These are phyloP conservation scores for Stylonectria norvegica DNA, from an alignment of 2,329 filamentous ascomycete genomes.

Conservation along the genomic window DNA sequence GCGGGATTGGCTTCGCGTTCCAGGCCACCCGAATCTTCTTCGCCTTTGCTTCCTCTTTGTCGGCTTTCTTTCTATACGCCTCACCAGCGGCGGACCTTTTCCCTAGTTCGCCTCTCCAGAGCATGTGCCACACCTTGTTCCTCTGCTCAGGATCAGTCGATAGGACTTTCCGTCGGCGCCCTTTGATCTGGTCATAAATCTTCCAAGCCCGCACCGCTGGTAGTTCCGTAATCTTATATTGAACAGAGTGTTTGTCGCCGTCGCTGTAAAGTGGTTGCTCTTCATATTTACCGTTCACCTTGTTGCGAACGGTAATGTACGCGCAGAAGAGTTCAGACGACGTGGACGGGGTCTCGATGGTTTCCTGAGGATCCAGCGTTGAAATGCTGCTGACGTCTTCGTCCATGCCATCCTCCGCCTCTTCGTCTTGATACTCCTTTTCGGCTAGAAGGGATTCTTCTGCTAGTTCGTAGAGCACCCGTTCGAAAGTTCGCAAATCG, in stretches of 20 bases:
- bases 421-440: constrained; percentile 4
- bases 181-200: constrained; percentile 56
- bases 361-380: too few species aligned
- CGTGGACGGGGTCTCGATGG: too few species aligned
- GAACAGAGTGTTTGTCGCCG: constrained; percentile 50
- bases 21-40: constrained; percentile 48
- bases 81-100: constrained; percentile 52
- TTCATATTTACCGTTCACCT: constrained; percentile 57
- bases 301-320: constrained; percentile 69
- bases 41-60: constrained; percentile 45
- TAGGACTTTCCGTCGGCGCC: constrained; percentile 50
- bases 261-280: too few species aligned
- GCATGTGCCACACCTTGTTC: constrained; percentile 42
- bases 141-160: constrained; percentile 40
- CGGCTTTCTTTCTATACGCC: constrained; percentile 53
- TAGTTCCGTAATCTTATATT: constrained; percentile 72
- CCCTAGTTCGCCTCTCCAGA: constrained; percentile 43
- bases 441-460: constrained; percentile 31
- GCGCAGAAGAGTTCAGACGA: constrained; percentile 59
- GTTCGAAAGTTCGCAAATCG: constrained; percentile 49
- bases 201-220: constrained; percentile 38
- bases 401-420: background rate
- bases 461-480: constrained; percentile 48
- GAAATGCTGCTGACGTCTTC: background rate
- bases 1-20: constrained; percentile 26